Evolutionary conservation across 2,329 filamentous ascomycete species (phyloP).

Genomic region (Colletotrichum sojae): DNA sequence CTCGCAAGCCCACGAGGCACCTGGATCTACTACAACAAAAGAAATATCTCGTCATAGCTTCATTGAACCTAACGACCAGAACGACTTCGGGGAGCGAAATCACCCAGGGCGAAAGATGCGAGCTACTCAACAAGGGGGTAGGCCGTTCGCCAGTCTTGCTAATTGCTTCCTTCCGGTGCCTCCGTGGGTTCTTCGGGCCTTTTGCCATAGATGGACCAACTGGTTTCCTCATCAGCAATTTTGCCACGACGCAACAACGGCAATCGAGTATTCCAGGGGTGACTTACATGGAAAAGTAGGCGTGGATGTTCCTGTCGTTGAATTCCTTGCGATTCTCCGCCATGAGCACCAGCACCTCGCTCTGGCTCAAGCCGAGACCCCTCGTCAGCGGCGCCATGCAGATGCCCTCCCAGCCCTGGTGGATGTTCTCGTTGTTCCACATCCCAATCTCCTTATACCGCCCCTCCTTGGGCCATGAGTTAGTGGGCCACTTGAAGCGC

Average conservation of each 20-base stretch:
- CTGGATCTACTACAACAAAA: too few relatives aligned
- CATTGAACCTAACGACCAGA: too few relatives aligned
- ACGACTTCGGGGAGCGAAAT: too few relatives aligned
- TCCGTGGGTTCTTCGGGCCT: not conserved
- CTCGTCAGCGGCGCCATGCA: constrained; percentile 10
- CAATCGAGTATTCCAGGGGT: not conserved
- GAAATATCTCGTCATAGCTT: too few relatives aligned
- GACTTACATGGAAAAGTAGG: constrained; percentile 7
- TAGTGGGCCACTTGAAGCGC: constrained; percentile 22
- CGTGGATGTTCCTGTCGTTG: constrained; percentile 1
- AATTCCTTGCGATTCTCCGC: constrained; percentile 1
- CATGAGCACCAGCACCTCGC: constrained; percentile 1
- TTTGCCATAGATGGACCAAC: constrained; percentile 7
- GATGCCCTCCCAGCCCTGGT: constrained; percentile 4
- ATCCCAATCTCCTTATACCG: not conserved
- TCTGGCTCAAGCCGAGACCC: not conserved
- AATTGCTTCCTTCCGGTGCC: too few relatives aligned
- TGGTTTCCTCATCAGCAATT: not conserved
- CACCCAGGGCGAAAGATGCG: too few relatives aligned
- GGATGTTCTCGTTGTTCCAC: constrained; percentile 5
- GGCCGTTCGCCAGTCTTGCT: too few relatives aligned
- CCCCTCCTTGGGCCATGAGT: not conserved
- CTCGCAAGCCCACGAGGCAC: too few relatives aligned
- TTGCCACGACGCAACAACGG: not conserved
- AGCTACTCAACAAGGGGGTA: too few relatives aligned